Percentiles rank a stretch among this genome's conserved stretches.
Conservation (phyloP, 2,329 filamentous ascomycete species). For the Pyrenochaeta sp. region DNA sequence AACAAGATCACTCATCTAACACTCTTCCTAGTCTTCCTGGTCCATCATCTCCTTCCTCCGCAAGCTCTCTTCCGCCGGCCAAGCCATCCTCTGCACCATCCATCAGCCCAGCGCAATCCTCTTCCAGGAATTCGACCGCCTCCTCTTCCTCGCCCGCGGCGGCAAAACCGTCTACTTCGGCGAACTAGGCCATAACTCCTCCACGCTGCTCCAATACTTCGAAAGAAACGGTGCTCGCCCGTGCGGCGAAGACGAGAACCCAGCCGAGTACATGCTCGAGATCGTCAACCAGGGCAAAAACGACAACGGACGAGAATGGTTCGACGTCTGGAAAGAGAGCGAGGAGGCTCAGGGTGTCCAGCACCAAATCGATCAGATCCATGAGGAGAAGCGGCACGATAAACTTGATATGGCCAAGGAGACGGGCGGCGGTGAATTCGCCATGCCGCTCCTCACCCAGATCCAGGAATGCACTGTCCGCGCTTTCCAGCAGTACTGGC, state of each 20-base stretch:
- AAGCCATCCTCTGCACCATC: constrained; percentile 57
- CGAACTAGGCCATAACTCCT: constrained; percentile 53
- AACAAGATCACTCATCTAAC: constrained; percentile 8
- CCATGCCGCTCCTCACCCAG: constrained; percentile 48
- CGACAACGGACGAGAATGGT: constrained; percentile 48
- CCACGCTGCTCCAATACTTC: constrained; percentile 60
- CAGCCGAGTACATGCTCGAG: constrained; percentile 78
- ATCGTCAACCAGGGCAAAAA: constrained; percentile 47
- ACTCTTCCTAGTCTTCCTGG: constrained; percentile 60
- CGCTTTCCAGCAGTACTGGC: constrained; percentile 57
- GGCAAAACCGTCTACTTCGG: constrained; percentile 58
- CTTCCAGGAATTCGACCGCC: constrained; percentile 55
- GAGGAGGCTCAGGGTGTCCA: constrained; percentile 35
- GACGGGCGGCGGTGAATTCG: constrained; percentile 51
- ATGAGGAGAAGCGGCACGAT: constrained; percentile 43
- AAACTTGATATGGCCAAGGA: constrained; percentile 39
- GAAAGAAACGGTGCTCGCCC: constrained; percentile 67
- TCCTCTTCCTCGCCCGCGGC: constrained; percentile 54
- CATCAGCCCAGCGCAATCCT: constrained; percentile 56
- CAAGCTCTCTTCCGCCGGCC: constrained; percentile 62
- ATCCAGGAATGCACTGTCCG: constrained; percentile 49
- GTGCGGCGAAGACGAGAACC: constrained; percentile 70
- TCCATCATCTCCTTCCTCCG: constrained; percentile 68
- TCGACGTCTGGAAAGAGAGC: constrained; percentile 48
- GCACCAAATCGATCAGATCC: constrained; percentile 49